Evolutionary conservation across 2,329 filamentous ascomycete genomes (phyloP).

Genomic region (Cladosporium sp.): DNA sequence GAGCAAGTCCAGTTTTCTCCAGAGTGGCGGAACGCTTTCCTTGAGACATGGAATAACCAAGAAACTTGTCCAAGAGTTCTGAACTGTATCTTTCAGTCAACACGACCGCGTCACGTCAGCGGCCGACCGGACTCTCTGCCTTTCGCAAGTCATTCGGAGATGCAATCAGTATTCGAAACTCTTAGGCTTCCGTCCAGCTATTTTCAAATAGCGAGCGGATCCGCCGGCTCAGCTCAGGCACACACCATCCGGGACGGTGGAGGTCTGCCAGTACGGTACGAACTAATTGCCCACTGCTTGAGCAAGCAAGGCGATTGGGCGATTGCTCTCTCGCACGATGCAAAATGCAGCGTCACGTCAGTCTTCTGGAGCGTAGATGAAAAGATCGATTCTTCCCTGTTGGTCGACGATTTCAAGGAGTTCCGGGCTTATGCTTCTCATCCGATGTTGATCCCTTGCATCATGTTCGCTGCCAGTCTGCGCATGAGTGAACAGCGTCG

Average conservation of each 20-base stretch:
- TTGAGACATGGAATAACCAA: not conserved
- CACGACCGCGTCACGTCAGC: constrained; percentile 14
- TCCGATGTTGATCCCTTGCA: constrained; percentile 19
- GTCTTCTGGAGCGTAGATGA: constrained; percentile 18
- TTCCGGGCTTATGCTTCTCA: constrained; percentile 13
- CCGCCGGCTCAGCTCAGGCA: constrained; percentile 10
- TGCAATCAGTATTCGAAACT: constrained; percentile 9
- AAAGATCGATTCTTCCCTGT: constrained; percentile 5
- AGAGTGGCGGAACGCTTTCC: not conserved
- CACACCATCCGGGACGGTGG: not conserved
- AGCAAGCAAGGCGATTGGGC: constrained; percentile 20
- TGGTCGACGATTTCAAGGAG: constrained; percentile 9
- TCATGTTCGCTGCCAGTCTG: constrained; percentile 15
- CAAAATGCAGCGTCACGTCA: constrained; percentile 2
- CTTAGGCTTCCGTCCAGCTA: constrained; percentile 16
- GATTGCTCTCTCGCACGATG: constrained; percentile 15
- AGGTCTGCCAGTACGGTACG: not conserved
- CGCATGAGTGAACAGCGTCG: constrained; percentile 13
- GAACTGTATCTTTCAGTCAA: constrained; percentile 14
- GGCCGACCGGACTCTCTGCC: constrained; percentile 14
- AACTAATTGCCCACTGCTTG: constrained; percentile 14
- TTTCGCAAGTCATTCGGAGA: constrained; percentile 5
- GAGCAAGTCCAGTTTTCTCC: not conserved
- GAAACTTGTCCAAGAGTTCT: not conserved
- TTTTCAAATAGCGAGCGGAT: constrained; percentile 15